Percentiles rank a stretch among this genome's conserved stretches.
These are phyloP conservation scores for Clarireedia homoeocarpa DNA, from an alignment of 2,329 filamentous ascomycete genomes.

Conservation along the genomic window DNA sequence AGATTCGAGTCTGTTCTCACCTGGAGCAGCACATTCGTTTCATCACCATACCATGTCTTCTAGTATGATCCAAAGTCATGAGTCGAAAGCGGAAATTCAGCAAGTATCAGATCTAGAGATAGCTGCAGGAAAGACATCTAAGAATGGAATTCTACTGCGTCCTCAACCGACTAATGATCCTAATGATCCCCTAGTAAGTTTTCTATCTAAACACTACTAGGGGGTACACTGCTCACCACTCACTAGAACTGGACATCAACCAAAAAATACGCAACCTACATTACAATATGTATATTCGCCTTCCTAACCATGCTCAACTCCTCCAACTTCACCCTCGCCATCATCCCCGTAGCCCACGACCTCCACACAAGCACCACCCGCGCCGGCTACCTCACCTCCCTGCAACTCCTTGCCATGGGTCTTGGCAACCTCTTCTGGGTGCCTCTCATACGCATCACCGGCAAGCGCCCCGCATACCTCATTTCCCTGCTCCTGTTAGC, in stretches of 20 bases:
- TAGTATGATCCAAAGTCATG: background rate
- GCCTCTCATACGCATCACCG: conserved; percentile 27
- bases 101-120: background rate
- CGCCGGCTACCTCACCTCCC: conserved; percentile 22
- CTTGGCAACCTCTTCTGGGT: conserved; percentile 29
- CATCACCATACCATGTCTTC: too few relatives aligned
- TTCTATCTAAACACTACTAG: background rate
- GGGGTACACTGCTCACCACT: background rate
- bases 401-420: conserved; percentile 27
- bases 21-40: too few relatives aligned
- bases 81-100: background rate
- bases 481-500: conserved; percentile 28
- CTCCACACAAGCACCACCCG: conserved; percentile 22
- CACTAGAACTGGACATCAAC: conserved; percentile 10
- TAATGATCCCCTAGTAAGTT: conserved; percentile 12
- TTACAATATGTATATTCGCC: conserved; percentile 33
- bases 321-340: conserved; percentile 34
- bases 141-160: background rate
- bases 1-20: too few relatives aligned
- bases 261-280: conserved; percentile 25
- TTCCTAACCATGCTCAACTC: conserved; percentile 34
- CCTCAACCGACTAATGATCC: conserved; percentile 12
- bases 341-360: conserved; percentile 28
- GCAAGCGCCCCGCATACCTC: conserved; percentile 33
- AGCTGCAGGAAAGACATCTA: background rate